Conservation (phyloP, 2,329 filamentous ascomycete species). For the Neopestalotiopsis sp. region DNA sequence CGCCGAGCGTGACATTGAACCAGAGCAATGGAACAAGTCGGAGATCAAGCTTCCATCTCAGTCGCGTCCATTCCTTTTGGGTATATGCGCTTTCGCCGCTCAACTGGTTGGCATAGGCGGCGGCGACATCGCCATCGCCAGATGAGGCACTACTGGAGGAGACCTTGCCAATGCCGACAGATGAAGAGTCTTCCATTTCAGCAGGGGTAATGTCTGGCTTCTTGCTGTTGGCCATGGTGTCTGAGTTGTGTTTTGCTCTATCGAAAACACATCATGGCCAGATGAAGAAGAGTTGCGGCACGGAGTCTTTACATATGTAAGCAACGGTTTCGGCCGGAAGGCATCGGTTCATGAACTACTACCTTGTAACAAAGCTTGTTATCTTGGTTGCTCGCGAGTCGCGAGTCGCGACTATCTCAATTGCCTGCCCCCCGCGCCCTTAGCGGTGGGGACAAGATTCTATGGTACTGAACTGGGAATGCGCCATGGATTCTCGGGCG, state of each 20-base stretch:
- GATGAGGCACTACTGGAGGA: neutral
- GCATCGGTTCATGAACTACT: conserved; percentile 19
- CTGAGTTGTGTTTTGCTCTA: neutral
- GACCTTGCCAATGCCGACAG: conserved; percentile 14
- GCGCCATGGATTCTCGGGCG: conserved; percentile 4
- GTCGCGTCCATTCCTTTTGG: conserved; percentile 25
- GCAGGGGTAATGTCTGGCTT: conserved; percentile 14
- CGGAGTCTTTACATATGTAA: neutral
- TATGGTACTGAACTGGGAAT: neutral
- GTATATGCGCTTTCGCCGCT: conserved; percentile 35
- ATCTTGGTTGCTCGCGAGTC: neutral
- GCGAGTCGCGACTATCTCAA: neutral
- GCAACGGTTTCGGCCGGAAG: neutral
- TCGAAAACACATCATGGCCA: neutral
- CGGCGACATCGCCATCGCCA: conserved; percentile 34
- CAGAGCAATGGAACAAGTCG: conserved; percentile 45
- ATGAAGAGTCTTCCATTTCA: conserved; percentile 9
- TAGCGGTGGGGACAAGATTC: neutral
- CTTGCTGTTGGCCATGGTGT: conserved; percentile 12
- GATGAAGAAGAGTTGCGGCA: neutral
- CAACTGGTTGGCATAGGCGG: conserved; percentile 34
- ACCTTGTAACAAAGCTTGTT: neutral
- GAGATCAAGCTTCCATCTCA: conserved; percentile 48
- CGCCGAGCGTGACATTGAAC: conserved; percentile 32
- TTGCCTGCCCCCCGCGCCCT: neutral